Evolutionary conservation across 2,329 filamentous ascomycete species (phyloP), one percentile per base, ranked within the genome.

Genomic region (Trichothecium roseum): DNA sequence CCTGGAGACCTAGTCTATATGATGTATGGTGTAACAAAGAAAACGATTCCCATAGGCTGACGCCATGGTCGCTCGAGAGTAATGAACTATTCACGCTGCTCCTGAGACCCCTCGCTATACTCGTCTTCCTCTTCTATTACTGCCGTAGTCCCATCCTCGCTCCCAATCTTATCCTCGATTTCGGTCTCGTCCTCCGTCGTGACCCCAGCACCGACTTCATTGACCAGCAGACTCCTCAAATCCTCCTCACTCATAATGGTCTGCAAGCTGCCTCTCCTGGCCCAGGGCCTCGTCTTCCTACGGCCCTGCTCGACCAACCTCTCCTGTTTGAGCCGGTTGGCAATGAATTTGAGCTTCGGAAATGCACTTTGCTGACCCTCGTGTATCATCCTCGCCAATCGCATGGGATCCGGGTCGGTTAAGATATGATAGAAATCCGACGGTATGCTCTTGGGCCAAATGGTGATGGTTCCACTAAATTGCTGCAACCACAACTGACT

Each of bases 401-500:
- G 71, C 33, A 78, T 65, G 3, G 79, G 66, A 29, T 76, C 80
- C 0, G 91, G 91, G 51, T 98, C 91, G 1, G 80, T 78, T 2
- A 98, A 69, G 41, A 98, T 94, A 47, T 84, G 75, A 53, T 72
- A 78, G 54, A 95, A 93, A 60, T 98, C 91, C 2, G 77, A 81
- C 2, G 76, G 62, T 3, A 78, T 64, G 10, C 78, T 81, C 55
- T 87, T 86, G 7, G 91, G 91, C 88, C 89, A 96, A 51, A 98
- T 88, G 10, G 91, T 98, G 43, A 96, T 82, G 8, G 86, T 96
- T 18, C 91, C 91, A 43, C 81, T 83, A 57, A 98, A 98, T 39
- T 87, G 78, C 56, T 98, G 91, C 32, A 98, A 72, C 84, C 89
- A 98, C 16, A 98, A 78, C 58, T 94, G 84, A 39, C 81, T 88